Evolutionary conservation across 2,329 filamentous ascomycete genomes (phyloP), one percentile per base, ranked within the genome.

Genomic region (Fusarium mangiferae): DNA sequence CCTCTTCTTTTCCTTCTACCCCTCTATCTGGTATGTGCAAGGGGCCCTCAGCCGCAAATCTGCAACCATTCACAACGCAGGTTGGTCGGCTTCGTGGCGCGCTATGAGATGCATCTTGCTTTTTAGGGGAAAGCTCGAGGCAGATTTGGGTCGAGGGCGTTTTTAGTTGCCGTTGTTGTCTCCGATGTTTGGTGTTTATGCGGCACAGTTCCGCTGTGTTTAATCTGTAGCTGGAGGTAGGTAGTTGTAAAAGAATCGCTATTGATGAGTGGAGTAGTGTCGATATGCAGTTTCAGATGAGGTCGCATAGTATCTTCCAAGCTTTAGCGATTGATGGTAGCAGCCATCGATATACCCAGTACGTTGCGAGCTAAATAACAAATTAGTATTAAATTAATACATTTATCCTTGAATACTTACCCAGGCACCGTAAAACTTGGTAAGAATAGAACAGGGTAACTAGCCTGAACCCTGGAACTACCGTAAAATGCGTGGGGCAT

Each of bases 21-120:
- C 63, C 49, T 64, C 58, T 28, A 49, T 41, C 55, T 52, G 63
- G 54, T 30, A 72, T 60, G 70, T 38, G 51, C 52, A 26, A 69
- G 52, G 68, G 36, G 33, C 36, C 28, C 55, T 73, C 71, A 73
- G 71, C 71, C 71, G 71, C 70, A 73, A 39, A 73, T 45, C 2
- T 14, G 26, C 42, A 70, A 59, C 71, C 71, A 73, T 57, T 73
- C 64, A 70, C 14, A 62, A 15, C 28, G 18, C 44, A 12, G 11
- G 13, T 3, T 30, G 4, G 11, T 48, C 14, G 5, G 20, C 59
- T 59, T 60, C 41, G 70, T 73, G 70, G 70, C 70, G 70, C 71
- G 66, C 71, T 73, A 73, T 52, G 52, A 52, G 24, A 63, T 46
- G 65, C 65, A 48, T 20, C 8, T 7, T 59, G 14, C 55, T 73